phyloP scores from a whole-genome alignment of 345 rosid species.

The Balakata baccata region DNA sequence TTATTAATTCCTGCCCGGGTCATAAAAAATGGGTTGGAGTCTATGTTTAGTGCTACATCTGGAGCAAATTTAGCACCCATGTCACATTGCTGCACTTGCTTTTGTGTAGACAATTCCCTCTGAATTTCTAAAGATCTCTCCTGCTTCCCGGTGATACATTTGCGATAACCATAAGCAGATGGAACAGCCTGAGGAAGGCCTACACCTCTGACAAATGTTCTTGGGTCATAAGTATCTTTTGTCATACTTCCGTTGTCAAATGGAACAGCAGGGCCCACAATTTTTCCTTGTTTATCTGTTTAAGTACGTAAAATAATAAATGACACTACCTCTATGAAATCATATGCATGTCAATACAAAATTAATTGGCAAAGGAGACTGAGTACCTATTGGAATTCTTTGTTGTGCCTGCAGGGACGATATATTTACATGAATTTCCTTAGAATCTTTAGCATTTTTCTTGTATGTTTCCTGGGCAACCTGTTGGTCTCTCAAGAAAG shows the following conservation, averaged over 20 bases:
- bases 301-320: constrained; percentile 9
- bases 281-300: constrained; percentile 65
- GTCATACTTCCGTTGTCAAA: constrained; percentile 47
- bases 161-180: constrained; percentile 40
- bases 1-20: constrained; percentile 55
- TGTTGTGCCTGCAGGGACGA: constrained; percentile 50
- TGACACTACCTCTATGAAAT: background rate
- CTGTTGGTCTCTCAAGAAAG: constrained; percentile 35
- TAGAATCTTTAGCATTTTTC: constrained; percentile 40
- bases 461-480: constrained; percentile 34
- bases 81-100: constrained; percentile 54
- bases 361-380: background rate
- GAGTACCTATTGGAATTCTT: constrained; percentile 60
- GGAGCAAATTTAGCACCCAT: constrained; percentile 51
- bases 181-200: constrained; percentile 49
- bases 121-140: constrained; percentile 49
- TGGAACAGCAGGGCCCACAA: constrained; percentile 59
- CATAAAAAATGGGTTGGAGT: constrained; percentile 73
- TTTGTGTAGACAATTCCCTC: constrained; percentile 46
- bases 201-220: constrained; percentile 53
- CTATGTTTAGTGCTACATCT: constrained; percentile 74
- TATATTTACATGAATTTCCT: constrained; percentile 41
- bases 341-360: background rate
- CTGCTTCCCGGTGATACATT: constrained; percentile 50
- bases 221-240: constrained; percentile 64